These are phyloP conservation scores for Hortaea werneckii DNA, from an alignment of 2,329 filamentous ascomycete genomes.

Conservation along the genomic window DNA sequence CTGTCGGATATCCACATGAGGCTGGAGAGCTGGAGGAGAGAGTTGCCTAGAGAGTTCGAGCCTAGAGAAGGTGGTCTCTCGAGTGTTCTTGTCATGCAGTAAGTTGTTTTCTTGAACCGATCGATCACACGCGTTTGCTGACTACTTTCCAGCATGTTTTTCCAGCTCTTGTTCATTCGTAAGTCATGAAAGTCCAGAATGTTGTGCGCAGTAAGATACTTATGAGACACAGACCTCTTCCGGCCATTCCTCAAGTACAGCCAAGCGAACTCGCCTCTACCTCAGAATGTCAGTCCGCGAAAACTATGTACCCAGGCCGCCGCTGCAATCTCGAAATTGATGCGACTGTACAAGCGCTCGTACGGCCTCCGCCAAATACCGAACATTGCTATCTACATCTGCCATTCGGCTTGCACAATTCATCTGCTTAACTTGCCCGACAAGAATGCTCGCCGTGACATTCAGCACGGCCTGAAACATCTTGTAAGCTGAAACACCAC, in stretches of 20 bases:
- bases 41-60: conserved; percentile 76
- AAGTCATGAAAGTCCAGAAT: not conserved
- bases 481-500: not conserved
- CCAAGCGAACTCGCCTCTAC: conserved; percentile 69
- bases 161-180: conserved; percentile 82
- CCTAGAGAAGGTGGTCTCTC: conserved; percentile 82
- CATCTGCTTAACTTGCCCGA: conserved; percentile 88
- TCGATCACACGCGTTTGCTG: conserved; percentile 9
- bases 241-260: conserved; percentile 89
- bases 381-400: conserved; percentile 93
- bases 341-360: conserved; percentile 84
- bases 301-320: conserved; percentile 87
- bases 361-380: conserved; percentile 89
- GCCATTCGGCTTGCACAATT: conserved; percentile 88
- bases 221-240: conserved; percentile 55
- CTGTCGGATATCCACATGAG: conserved; percentile 83
- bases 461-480: conserved; percentile 30
- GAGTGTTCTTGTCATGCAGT: conserved; percentile 78
- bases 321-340: conserved; percentile 80
- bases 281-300: conserved; percentile 76
- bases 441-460: conserved; percentile 79
- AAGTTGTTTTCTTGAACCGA: conserved; percentile 35
- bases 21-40: conserved; percentile 78
- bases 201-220: not conserved
- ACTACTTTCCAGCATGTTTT: conserved; percentile 71